Conservation (phyloP, 202 grass and related monocot genomes). For the Digitaria exilis region DNA sequence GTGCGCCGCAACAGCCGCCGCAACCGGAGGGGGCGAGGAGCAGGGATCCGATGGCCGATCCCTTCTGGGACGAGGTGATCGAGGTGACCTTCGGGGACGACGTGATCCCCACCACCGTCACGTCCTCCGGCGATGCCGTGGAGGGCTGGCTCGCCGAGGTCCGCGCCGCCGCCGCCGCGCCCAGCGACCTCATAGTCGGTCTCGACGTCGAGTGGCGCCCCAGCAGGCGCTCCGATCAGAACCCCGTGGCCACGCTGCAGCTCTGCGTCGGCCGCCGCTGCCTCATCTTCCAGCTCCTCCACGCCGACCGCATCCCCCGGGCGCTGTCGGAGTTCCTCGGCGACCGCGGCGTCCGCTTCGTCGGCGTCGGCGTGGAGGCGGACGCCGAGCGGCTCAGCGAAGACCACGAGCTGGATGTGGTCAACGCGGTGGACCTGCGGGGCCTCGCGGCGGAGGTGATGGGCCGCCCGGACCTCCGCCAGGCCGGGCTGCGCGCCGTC, state of each 20-base stretch:
- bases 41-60: slow-evolving; percentile 30
- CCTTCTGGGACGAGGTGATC: slow-evolving; percentile 32
- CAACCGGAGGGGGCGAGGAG: neutral
- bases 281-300: slow-evolving; percentile 75
- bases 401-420: slow-evolving; percentile 37
- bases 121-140: slow-evolving; percentile 51
- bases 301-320: slow-evolving; percentile 47
- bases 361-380: slow-evolving; percentile 50
- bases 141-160: slow-evolving; percentile 55
- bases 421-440: slow-evolving; percentile 45
- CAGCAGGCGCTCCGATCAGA: slow-evolving; percentile 34
- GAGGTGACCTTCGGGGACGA: slow-evolving; percentile 47
- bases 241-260: slow-evolving; percentile 69
- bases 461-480: slow-evolving; percentile 39
- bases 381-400: slow-evolving; percentile 52
- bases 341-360: slow-evolving; percentile 42
- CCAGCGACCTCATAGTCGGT: slow-evolving; percentile 56
- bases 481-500: slow-evolving; percentile 48
- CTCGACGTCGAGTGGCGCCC: slow-evolving; percentile 87
- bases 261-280: slow-evolving; percentile 62
- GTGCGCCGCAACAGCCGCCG: slow-evolving; percentile 5
- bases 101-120: slow-evolving; percentile 68
- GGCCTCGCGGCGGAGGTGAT: slow-evolving; percentile 36
- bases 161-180: slow-evolving; percentile 32
- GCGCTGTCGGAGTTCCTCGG: slow-evolving; percentile 48